Evolutionary conservation across 2,329 filamentous ascomycete species (phyloP).

Genomic region (Paraphoma chrysanthemicola): DNA sequence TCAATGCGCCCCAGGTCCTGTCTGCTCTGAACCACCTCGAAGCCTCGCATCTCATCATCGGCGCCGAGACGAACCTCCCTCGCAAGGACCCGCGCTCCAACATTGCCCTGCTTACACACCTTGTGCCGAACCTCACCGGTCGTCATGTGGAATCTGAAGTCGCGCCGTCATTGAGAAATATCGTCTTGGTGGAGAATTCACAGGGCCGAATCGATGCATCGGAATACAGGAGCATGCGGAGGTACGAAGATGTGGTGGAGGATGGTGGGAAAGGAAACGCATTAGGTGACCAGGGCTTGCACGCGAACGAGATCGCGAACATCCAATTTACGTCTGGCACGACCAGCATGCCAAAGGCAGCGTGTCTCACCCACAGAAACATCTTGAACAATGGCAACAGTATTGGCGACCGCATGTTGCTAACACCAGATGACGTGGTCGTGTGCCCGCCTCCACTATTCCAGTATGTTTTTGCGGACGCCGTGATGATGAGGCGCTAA

Average conservation of each 20-base stretch:
- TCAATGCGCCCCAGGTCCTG: slow-evolving; percentile 79
- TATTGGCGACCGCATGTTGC: slow-evolving; percentile 84
- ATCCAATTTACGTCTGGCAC: slow-evolving; percentile 99
- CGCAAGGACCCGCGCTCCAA: slow-evolving; percentile 68
- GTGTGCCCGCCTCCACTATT: slow-evolving; percentile 67
- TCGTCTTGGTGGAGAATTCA: slow-evolving; percentile 84
- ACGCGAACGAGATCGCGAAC: slow-evolving; percentile 78
- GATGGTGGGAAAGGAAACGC: slow-evolving; percentile 49
- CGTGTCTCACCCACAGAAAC: slow-evolving; percentile 82
- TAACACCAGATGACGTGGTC: slow-evolving; percentile 74
- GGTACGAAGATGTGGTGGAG: slow-evolving; percentile 55
- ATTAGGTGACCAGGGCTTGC: slow-evolving; percentile 58
- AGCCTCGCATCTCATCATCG: slow-evolving; percentile 78
- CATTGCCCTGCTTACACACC: slow-evolving; percentile 61
- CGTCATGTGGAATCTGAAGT: slow-evolving; percentile 58
- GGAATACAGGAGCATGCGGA: slow-evolving; percentile 44
- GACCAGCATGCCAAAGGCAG: slow-evolving; percentile 88
- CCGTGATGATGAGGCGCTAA: slow-evolving; percentile 5
- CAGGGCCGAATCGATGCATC: slow-evolving; percentile 58
- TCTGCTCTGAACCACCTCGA: slow-evolving; percentile 79
- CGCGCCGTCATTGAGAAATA: slow-evolving; percentile 72
- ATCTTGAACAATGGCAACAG: slow-evolving; percentile 91
- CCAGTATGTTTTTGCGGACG: slow-evolving; percentile 42
- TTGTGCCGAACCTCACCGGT: slow-evolving; percentile 58
- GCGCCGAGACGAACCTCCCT: slow-evolving; percentile 85